Evolutionary conservation across 1,284 basidiomycete species (phyloP).

Genomic region (Puccinia novopanici): DNA sequence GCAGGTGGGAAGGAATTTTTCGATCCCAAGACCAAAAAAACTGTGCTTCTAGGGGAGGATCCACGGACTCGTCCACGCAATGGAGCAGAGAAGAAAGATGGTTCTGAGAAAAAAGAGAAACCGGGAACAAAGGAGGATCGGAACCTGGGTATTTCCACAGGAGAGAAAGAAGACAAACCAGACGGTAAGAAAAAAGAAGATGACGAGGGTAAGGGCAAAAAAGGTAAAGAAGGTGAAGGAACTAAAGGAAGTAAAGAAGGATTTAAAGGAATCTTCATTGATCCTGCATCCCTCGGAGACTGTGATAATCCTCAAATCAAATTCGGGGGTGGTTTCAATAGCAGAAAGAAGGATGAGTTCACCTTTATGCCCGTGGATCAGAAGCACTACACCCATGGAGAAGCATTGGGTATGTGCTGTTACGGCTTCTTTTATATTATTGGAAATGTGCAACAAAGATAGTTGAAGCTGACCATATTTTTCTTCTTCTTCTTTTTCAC

Average conservation of each 20-base stretch:
- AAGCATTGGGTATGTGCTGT: conserved; percentile 13
- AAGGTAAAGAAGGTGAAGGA: no score
- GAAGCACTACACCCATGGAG: conserved; percentile 5
- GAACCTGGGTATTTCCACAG: neutral
- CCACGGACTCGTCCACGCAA: neutral
- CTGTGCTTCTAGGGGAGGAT: neutral
- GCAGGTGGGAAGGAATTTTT: conserved; percentile 5
- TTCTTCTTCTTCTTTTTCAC: neutral
- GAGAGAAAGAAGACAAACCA: neutral
- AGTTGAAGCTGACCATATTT: neutral
- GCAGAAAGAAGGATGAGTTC: neutral
- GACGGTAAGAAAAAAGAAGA: no score
- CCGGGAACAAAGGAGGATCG: neutral
- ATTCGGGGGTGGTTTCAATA: conserved; percentile 6
- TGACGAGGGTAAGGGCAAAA: no score
- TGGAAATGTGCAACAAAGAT: neutral
- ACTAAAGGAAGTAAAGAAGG: no score
- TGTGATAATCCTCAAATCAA: neutral
- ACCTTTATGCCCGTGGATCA: neutral
- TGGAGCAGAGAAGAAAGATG: neutral
- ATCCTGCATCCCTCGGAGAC: no score
- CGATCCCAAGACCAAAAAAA: conserved; percentile 28
- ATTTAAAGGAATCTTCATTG: no score
- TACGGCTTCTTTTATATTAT: neutral
- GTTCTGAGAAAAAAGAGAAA: conserved; percentile 20